Evolutionary conservation across 805 yeast genomes (phyloP), one percentile per base, ranked within the genome.

Genomic region (Hanseniaspora lachancei): DNA sequence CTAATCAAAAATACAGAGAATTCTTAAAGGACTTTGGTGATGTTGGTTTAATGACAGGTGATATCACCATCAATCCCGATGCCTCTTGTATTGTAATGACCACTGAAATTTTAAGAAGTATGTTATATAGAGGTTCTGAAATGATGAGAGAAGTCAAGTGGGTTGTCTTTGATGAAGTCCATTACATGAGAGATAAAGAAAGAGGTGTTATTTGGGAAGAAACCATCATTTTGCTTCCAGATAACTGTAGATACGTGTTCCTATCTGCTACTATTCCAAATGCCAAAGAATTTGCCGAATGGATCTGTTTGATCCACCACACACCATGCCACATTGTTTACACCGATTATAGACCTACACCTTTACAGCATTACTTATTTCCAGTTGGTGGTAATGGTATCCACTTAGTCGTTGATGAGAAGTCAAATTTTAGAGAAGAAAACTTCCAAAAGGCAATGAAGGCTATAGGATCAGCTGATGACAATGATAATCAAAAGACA

Each of bases 141-240:
- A 83, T 95, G 48, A 89, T 93, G 91, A 79, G 99, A 69, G 99
- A 93, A 74, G 97, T 93, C 43, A 96, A 96, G 0, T 93, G 96
- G 96, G 98, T 93, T 51, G 82, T 93, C 41, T 93, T 93, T 61
- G 99, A 93, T 70, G 99, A 93, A 68, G 96, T 93, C 47, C 99
- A 93, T 72, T 93, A 93, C 70, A 93, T 93, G 95, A 82, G 97
- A 72, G 99, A 93, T 68, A 84, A 88, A 63, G 93, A 89, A 62
- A 81, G 99, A 72, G 99, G 99, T 68, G 99, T 93, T 54, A 98
- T 93, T 38, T 93, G 99, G 99, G 99, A 93, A 72, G 99, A 93
- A 70, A 91, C 97, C 16, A 91, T 93, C 61, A 93, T 93, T 57
- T 73, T 93, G 66, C 75, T 93, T 44, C 99, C 99, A 4, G 97